These are phyloP conservation scores for Solanum commersonii DNA, from an alignment of 257 asterid genomes.

Conservation along the genomic window DNA sequence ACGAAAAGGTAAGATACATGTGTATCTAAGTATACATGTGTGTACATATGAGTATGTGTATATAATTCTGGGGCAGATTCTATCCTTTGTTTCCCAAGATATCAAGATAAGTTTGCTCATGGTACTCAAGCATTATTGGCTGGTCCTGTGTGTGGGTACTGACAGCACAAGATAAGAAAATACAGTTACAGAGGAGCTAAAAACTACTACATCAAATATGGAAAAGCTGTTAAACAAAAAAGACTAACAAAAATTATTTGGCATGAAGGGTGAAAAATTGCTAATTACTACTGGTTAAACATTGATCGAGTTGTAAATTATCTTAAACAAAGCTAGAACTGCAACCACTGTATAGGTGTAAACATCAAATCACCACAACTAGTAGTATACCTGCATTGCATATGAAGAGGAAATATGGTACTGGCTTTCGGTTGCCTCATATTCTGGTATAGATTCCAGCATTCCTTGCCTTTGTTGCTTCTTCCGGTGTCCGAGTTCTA, in stretches of 20 bases:
- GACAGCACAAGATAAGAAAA: constrained; percentile 7
- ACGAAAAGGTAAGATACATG: constrained; percentile 23
- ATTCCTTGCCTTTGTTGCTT: constrained; percentile 42
- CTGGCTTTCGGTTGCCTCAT: constrained; percentile 24
- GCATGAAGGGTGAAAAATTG: not conserved
- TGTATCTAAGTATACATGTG: not conserved
- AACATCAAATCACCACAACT: not conserved
- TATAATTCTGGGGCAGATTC: not conserved
- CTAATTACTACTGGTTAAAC: not conserved
- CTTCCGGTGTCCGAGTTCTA: constrained; percentile 45
- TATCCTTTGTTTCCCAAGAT: constrained; percentile 1
- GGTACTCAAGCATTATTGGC: constrained; percentile 15
- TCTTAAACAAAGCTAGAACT: not conserved
- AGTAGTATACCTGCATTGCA: constrained; percentile 31
- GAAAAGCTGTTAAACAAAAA: not conserved
- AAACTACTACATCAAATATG: not conserved
- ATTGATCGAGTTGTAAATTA: not conserved
- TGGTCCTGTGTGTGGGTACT: constrained; percentile 27
- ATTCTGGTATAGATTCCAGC: constrained; percentile 66
- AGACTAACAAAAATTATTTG: not conserved
- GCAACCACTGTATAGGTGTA: not conserved
- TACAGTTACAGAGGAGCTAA: constrained; percentile 2
- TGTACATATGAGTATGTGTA: not conserved
- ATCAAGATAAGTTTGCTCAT: constrained; percentile 38
- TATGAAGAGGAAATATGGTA: constrained; percentile 14